Base-by-base conservation (phyloP, 768 basidiomycete species). In the Xerocomellus chrysenteron region DNA sequence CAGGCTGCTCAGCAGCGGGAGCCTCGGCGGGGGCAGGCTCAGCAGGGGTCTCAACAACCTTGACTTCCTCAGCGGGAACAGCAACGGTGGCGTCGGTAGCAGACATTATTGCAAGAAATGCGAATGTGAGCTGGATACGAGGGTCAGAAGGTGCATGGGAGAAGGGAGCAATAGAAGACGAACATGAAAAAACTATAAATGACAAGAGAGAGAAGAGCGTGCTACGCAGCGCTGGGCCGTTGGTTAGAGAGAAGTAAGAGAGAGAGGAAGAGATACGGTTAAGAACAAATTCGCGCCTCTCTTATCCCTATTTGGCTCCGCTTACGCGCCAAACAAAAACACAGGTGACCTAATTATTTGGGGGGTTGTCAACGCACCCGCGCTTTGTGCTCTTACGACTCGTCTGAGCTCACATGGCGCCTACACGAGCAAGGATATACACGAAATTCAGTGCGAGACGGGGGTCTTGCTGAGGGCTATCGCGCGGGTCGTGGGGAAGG, bases 61-160 rank as follows among this genome's bases (percentile, higher is more conserved):
- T 81, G 56, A 76, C 73, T 71, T 84, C 86, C 74, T 85, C 84
- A 54, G 76, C 73, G 71, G 78, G 68, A 48, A 66, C 74, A 65
- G 69, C 78, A 68, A 76, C 76, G 70, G 78, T 67, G 69, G 76
- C 73, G 74, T 86, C 88, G 67, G 86, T 72, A 74, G 87, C 82
- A 80, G 91, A 92, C 90, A 94, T 92, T 90, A 91, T 84, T 76
- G 76, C 75, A 78, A 70, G 75, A 76, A 75, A 71, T 75, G 72
- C 75, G 78, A 79, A 77, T 73, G 64, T 79, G 81, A 81, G 82
- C 82, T 85, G 71, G 28, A 43, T 54, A 62, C 47, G 53, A 56
- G n/a, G 30, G 28, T 56, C 14, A 65, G 54, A 36, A 46, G 14
- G 36, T 41, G 33, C 1, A 42, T 7, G 33, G 24, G 49, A 56